Percentiles rank a stretch among this genome's conserved stretches.
Conservation (phyloP, 1,284 basidiomycete species). For the Moesziomyces aphidis region DNA sequence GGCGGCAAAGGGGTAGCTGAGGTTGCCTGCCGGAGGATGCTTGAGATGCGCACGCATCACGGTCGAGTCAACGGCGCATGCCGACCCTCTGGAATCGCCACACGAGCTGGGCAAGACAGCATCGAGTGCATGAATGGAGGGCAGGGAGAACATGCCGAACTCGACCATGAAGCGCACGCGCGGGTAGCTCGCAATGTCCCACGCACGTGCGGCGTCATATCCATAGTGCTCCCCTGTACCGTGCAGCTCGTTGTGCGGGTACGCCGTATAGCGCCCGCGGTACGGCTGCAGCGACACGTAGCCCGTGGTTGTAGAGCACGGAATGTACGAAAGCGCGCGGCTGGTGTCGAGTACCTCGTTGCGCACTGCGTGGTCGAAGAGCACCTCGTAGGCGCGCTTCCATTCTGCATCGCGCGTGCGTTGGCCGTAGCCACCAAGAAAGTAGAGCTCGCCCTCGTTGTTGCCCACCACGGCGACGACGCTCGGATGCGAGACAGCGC, state of each 20-base stretch:
- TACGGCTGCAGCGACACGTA: constrained; percentile 75
- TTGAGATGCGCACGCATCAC: constrained; percentile 75
- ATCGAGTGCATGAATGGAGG: constrained; percentile 76
- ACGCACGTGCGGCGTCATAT: constrained; percentile 73
- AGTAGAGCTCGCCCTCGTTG: constrained; percentile 53
- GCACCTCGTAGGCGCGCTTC: constrained; percentile 32
- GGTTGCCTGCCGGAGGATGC: constrained; percentile 72
- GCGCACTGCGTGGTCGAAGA: constrained; percentile 72
- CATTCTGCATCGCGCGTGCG: constrained; percentile 24
- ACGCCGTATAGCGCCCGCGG: constrained; percentile 72
- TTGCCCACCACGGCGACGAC: constrained; percentile 43
- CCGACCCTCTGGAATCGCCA: too few species aligned
- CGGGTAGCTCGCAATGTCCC: constrained; percentile 74
- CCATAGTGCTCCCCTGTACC: constrained; percentile 70
- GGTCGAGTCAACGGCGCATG: constrained; percentile 75
- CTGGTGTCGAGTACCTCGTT: constrained; percentile 72
- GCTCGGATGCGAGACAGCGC: constrained; percentile 73
- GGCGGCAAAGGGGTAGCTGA: constrained; percentile 74
- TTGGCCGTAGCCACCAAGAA: constrained; percentile 24
- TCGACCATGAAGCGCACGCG: constrained; percentile 76
- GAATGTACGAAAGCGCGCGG: constrained; percentile 75
- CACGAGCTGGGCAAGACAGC: constrained; percentile 71
- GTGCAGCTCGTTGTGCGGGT: constrained; percentile 72
- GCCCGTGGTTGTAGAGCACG: constrained; percentile 73
- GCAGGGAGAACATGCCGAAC: constrained; percentile 77